These are phyloP conservation scores for Cladophialophora exuberans DNA, from an alignment of 2,329 filamentous ascomycete genomes.

Conservation along the genomic window DNA sequence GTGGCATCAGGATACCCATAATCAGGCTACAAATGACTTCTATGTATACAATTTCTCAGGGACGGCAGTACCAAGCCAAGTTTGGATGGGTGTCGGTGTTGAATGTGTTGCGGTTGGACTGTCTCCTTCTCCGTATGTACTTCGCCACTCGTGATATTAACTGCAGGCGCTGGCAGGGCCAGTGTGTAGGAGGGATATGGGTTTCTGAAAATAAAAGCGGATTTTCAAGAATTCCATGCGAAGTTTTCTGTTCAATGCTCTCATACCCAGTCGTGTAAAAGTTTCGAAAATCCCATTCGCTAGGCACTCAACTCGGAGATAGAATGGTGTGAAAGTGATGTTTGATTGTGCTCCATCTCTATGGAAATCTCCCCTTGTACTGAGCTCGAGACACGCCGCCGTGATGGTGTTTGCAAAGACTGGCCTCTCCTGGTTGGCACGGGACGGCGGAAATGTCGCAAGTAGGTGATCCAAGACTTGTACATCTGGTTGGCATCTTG, in stretches of 20 bases:
- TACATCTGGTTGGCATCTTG: constrained; percentile 63
- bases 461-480: constrained; percentile 45
- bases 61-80: background rate
- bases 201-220: background rate
- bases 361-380: too few relatives aligned
- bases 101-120: background rate
- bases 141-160: constrained; percentile 26
- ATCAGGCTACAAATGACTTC: background rate
- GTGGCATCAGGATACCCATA: background rate
- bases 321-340: too few relatives aligned
- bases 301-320: too few relatives aligned
- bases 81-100: background rate
- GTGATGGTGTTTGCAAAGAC: background rate
- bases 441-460: too few relatives aligned
- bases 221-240: background rate
- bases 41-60: background rate
- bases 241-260: background rate
- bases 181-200: background rate
- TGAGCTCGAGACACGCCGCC: too few relatives aligned
- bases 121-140: constrained; percentile 2
- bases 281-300: too few relatives aligned
- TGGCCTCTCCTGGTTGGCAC: constrained; percentile 30
- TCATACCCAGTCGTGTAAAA: too few relatives aligned
- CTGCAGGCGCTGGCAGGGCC: constrained; percentile 2
- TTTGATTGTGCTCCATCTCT: too few relatives aligned